Conservation (phyloP, 495 filamentous ascomycete genomes). For the Copromyces sp. region DNA sequence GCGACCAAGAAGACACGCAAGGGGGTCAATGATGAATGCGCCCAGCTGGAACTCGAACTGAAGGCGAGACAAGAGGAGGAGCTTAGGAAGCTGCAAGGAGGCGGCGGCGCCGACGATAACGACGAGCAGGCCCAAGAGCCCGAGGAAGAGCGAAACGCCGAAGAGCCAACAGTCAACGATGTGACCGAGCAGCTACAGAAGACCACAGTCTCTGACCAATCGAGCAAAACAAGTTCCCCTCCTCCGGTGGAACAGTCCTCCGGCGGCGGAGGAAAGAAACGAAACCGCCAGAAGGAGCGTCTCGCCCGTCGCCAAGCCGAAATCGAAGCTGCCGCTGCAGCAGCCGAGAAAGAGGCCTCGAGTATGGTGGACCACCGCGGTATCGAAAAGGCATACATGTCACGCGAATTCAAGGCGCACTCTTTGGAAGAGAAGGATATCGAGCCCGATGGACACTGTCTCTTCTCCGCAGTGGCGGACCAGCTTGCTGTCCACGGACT, state of each 20-base stretch:
- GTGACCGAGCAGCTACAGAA: slow-evolving; percentile 11
- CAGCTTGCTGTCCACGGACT: slow-evolving; percentile 49
- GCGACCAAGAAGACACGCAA: slow-evolving; percentile 95
- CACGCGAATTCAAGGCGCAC: slow-evolving; percentile 47
- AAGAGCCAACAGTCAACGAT: neutral
- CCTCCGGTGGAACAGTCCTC: neutral
- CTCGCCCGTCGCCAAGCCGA: slow-evolving; percentile 83
- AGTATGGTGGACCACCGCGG: slow-evolving; percentile 63
- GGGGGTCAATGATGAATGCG: slow-evolving; percentile 77
- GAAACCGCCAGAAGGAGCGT: slow-evolving; percentile 83
- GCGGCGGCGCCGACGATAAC: slow-evolving; percentile 4
- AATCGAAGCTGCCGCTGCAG: slow-evolving; percentile 52
- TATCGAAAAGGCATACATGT: slow-evolving; percentile 61
- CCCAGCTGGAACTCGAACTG: slow-evolving; percentile 57
- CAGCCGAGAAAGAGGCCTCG: slow-evolving; percentile 65
- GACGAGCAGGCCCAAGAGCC: neutral
- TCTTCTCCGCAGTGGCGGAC: slow-evolving; percentile 89
- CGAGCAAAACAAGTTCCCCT: neutral
- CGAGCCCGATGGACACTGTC: slow-evolving; percentile 83
- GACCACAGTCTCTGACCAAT: slow-evolving; percentile 8
- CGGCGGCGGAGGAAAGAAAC: slow-evolving; percentile 48
- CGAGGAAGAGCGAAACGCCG: neutral
- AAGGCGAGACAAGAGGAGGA: slow-evolving; percentile 59
- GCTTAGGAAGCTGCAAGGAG: slow-evolving; percentile 43
- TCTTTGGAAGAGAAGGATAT: slow-evolving; percentile 68